phyloP scores from a whole-genome alignment of 495 filamentous ascomycete genomes.

The Symbiotaphrina buchneri region DNA sequence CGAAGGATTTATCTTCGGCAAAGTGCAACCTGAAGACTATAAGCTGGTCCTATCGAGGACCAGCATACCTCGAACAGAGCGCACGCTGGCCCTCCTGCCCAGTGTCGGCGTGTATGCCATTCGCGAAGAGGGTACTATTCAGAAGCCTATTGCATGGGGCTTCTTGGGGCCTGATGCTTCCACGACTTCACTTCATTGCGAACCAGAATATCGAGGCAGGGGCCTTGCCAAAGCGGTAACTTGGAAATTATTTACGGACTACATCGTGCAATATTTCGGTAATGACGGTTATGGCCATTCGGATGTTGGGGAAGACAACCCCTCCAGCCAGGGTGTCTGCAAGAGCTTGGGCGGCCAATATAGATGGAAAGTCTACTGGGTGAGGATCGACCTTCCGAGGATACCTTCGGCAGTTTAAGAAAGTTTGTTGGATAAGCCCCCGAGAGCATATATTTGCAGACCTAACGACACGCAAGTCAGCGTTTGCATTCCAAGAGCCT shows the following conservation, averaged over 20 bases:
- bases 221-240: conserved; percentile 15
- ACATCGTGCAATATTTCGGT: conserved; percentile 8
- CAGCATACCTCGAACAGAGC: too few relatives aligned
- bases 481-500: too few relatives aligned
- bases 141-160: conserved; percentile 14
- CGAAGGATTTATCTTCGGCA: too few relatives aligned
- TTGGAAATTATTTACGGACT: conserved; percentile 10
- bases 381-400: conserved; percentile 11
- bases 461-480: too few relatives aligned
- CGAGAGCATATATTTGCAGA: too few relatives aligned
- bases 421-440: too few relatives aligned
- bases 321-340: conserved; percentile 11
- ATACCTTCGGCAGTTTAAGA: too few relatives aligned
- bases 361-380: conserved; percentile 14
- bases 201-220: conserved; percentile 10
- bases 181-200: conserved; percentile 12
- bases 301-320: conserved; percentile 14
- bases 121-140: too few relatives aligned
- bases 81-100: too few relatives aligned
- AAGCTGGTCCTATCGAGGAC: too few relatives aligned
- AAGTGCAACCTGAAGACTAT: too few relatives aligned
- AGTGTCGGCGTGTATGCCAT: too few relatives aligned
- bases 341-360: conserved; percentile 11
- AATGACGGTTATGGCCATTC: conserved; percentile 11
- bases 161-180: conserved; percentile 14